Evolutionary conservation across 1,284 basidiomycete species (phyloP), one percentile per base, ranked within the genome.

Genomic region (Sanghuangporus sanghuang): DNA sequence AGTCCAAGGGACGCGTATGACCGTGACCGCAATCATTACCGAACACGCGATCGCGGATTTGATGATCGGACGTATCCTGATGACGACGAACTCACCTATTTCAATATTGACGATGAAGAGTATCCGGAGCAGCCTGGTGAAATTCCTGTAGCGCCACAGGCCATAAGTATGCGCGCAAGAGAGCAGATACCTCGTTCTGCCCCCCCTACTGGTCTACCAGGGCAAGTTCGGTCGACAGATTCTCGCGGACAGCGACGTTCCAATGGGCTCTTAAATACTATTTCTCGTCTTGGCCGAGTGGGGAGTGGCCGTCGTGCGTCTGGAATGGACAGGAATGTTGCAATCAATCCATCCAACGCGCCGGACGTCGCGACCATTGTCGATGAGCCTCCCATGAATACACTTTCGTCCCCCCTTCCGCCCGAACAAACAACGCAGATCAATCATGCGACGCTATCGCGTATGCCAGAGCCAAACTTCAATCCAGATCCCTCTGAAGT

Each of bases 401-500:
- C 53, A 32, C 18, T 61, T 7, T 12, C 59, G 16, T 56, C 59
- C 14, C 64, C 64, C 46, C 50, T 57, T 57, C 60, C 49, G 27
- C 32, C 14, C 16, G 27, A 53, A 6, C 50, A 44, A 38, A 21
- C 44, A 18, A 11, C 40, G 7, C 60, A 59, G 12, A 39, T 44
- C 8, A 63, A 59, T 11, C 40, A 46, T 14, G 23, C 61, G n/a
- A 32, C 36, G 5, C 32, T 38, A 6, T 23, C 40, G 44, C 64
- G 36, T 18, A 66, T 66, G 62, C 65, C 65, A 12, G 57, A 60
- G 36, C 65, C 65, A 12, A 44, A 66, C 44, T 66, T 56, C 58
- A 55, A 66, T 44, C 65, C 65, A 18, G 58, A 66, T 46, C 65
- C 65, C 8, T 53, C 44, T 54, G 50, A 50, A 11, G 62, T 66